Evolutionary conservation across 2,329 filamentous ascomycete genomes (phyloP), one percentile per base, ranked within the genome.

Genomic region (Colletotrichum eleusines): DNA sequence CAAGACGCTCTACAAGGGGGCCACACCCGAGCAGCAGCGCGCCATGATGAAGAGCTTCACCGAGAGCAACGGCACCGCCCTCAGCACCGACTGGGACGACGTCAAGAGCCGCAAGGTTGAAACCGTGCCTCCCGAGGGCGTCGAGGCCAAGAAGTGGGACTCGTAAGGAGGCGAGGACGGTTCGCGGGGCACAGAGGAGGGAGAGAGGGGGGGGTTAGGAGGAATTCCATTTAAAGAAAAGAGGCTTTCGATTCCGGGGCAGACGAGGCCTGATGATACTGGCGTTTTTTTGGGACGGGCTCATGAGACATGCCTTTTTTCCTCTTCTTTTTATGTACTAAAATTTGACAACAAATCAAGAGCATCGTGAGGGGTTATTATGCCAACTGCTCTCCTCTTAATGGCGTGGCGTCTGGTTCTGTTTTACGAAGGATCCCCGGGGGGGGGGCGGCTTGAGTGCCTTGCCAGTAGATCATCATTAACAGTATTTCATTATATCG

Each of bases 1-100:
- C 86, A 96, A 97, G 85, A 91, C 92, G 77, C 85, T 99, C 1
- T 98, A 95, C 82, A 90, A 92, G 73, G 86, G 84, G 44, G 90
- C 94, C 0, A 90, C 92, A 59, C 89, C 91, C 0, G 95, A 99
- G 75, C 93, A 94, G 69, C 90, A 90, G 78, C 90, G 94, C 2
- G 96, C 96, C 11, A 99, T 99, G 96, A 94, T 97, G 90, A 99
- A 99, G 88, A 97, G 94, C 78, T 98, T 94, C 77, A 87, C 90
- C 18, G 95, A 99, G 85, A 98, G 95, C 80, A 96, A 97, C 75
- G 96, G 96, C 5, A 99, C 96, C 0, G 89, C 93, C 3, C 83
- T 99, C 60, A 98, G 94, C 80, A 99, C 96, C 0, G 94, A 95
- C 79, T 99, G 96, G 96, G 82, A 84, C 12, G 92, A 97, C 72